Evolutionary conservation across 305 asterid species (phyloP).

Genomic region (Euphrasia arctica): DNA sequence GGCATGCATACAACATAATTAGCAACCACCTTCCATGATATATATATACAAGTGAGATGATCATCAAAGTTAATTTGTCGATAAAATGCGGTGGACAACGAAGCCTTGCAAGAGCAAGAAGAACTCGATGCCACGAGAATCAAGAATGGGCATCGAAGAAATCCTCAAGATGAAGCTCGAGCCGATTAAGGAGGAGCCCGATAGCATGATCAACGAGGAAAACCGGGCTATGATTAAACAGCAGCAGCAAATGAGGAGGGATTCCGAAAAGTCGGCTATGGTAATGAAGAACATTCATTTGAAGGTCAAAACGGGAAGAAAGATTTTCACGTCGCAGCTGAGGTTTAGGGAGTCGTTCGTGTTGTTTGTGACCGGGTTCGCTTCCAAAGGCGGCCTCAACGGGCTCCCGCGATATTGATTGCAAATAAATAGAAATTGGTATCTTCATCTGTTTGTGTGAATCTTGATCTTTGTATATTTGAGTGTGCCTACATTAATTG

Average conservation of each 20-base stretch:
- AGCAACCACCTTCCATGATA: neutral
- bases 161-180: slow-evolving; percentile 74
- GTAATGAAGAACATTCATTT: slow-evolving; percentile 16
- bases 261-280: slow-evolving; percentile 31
- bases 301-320: slow-evolving; percentile 45
- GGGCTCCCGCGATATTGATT: neutral
- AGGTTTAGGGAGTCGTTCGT: slow-evolving; percentile 61
- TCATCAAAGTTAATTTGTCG: neutral
- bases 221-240: slow-evolving; percentile 27
- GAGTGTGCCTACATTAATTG: too few relatives aligned
- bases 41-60: neutral
- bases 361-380: neutral
- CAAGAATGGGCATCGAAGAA: slow-evolving; percentile 56
- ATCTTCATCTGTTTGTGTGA: neutral
- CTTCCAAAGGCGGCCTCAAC: neutral
- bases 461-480: neutral
- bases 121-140: slow-evolving; percentile 38
- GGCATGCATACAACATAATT: slow-evolving; percentile 3
- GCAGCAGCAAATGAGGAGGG: slow-evolving; percentile 1
- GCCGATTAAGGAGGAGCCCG: slow-evolving; percentile 66
- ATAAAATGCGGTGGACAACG: slow-evolving; percentile 53
- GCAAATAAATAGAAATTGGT: neutral
- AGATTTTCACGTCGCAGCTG: slow-evolving; percentile 37
- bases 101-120: slow-evolving; percentile 37
- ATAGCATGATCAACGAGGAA: slow-evolving; percentile 28